These are phyloP conservation scores for Dioscorea dumetorum DNA, from an alignment of 106 monocot genomes.

Conservation along the genomic window DNA sequence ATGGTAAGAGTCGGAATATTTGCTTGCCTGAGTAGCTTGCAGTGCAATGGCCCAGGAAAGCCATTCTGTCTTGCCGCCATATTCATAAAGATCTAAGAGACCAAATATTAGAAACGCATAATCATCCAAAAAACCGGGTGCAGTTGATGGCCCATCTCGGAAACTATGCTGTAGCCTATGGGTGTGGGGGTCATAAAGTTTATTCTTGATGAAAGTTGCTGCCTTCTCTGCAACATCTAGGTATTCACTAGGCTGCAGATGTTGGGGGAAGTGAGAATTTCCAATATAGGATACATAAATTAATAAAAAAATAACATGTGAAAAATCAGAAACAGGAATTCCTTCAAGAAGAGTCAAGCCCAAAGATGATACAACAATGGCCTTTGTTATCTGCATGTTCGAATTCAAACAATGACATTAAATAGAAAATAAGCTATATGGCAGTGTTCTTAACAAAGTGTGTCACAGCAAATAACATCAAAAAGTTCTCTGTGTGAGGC, in stretches of 20 bases:
- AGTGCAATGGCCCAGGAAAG: conserved; percentile 75
- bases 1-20: not conserved
- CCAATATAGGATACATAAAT: too few relatives aligned
- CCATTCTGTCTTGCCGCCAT: conserved; percentile 65
- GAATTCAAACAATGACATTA: too few relatives aligned
- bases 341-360: too few relatives aligned
- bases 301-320: not conserved
- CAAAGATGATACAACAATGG: not conserved
- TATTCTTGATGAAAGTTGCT: conserved; percentile 55
- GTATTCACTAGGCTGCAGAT: conserved; percentile 67
- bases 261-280: not conserved
- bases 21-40: conserved; percentile 73
- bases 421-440: not conserved
- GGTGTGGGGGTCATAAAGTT: conserved; percentile 49
- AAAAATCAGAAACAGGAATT: not conserved
- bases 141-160: conserved; percentile 90
- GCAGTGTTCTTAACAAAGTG: too few relatives aligned
- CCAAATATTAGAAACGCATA: conserved; percentile 91
- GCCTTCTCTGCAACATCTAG: conserved; percentile 73
- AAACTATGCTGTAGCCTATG: conserved; percentile 65
- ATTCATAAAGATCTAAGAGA: conserved; percentile 89
- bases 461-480: too few relatives aligned
- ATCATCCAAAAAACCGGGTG: conserved; percentile 97
- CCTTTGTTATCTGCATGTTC: not conserved
- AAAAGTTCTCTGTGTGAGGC: too few relatives aligned